phyloP scores from a whole-genome alignment of 2,329 filamentous ascomycete species.

The Lachnellula arida region DNA sequence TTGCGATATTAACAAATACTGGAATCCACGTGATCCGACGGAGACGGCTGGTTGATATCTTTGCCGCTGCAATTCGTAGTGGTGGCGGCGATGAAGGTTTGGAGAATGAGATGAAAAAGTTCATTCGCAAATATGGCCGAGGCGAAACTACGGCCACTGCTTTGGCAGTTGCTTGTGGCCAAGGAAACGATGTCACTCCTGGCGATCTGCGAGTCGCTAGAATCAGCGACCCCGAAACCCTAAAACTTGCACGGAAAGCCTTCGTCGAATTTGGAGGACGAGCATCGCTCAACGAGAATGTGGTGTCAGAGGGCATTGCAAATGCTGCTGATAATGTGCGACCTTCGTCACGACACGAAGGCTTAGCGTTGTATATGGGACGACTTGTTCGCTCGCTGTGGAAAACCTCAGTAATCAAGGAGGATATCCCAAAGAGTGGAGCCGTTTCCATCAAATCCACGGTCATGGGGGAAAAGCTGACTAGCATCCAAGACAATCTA shows the following conservation, averaged over 20 bases:
- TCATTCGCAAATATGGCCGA: slow-evolving; percentile 81
- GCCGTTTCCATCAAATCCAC: slow-evolving; percentile 62
- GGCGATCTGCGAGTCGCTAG: slow-evolving; percentile 67
- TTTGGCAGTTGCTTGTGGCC: slow-evolving; percentile 89
- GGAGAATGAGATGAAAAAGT: slow-evolving; percentile 75
- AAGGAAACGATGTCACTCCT: slow-evolving; percentile 70
- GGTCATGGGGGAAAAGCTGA: slow-evolving; percentile 63
- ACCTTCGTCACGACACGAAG: slow-evolving; percentile 85
- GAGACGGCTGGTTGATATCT: slow-evolving; percentile 83
- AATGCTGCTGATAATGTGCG: slow-evolving; percentile 76
- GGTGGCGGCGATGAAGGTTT: slow-evolving; percentile 73
- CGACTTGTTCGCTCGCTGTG: slow-evolving; percentile 86
- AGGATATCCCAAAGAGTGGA: slow-evolving; percentile 44
- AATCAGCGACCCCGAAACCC: slow-evolving; percentile 75
- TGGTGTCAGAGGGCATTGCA: slow-evolving; percentile 52
- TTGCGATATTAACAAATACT: slow-evolving; percentile 86
- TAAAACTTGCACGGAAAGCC: slow-evolving; percentile 77
- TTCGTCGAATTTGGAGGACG: slow-evolving; percentile 93
- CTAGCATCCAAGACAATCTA: slow-evolving; percentile 73
- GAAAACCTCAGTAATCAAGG: slow-evolving; percentile 70
- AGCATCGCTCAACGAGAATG: slow-evolving; percentile 77
- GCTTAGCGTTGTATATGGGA: slow-evolving; percentile 80
- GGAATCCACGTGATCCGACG: slow-evolving; percentile 84
- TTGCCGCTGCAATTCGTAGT: slow-evolving; percentile 73
- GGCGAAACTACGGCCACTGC: slow-evolving; percentile 87